Evolutionary conservation across 1,284 basidiomycete genomes (phyloP).

Genomic region (Tilletia indica): DNA sequence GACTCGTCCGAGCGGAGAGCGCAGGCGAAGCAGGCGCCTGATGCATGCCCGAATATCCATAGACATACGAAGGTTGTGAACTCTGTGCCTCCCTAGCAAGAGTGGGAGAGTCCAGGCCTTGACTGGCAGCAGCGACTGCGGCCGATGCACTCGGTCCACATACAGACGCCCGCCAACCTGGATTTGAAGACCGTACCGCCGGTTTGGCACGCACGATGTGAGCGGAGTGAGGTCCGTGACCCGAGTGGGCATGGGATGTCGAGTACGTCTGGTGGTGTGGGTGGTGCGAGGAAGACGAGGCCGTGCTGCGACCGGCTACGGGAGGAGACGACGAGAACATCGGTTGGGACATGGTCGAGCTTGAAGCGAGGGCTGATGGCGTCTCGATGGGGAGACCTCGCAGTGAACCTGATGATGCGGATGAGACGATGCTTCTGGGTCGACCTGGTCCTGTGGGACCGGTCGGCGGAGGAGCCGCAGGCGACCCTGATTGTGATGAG

Average conservation of each 20-base stretch:
- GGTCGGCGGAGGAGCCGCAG: not conserved
- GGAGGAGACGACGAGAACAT: not conserved
- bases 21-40: not conserved
- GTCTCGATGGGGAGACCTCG: not conserved
- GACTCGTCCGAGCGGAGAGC: conserved; percentile 5
- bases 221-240: conserved; percentile 1
- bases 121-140: not conserved
- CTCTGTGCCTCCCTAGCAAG: not conserved
- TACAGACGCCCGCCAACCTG: conserved; percentile 9
- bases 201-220: conserved; percentile 15
- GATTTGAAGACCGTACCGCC: conserved; percentile 13
- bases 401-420: not conserved
- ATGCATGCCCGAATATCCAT: conserved; percentile 7
- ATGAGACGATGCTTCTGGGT: not conserved
- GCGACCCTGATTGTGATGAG: too few relatives aligned
- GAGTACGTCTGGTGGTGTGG: not conserved
- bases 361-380: not conserved
- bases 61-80: not conserved
- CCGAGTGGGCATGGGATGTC: not conserved
- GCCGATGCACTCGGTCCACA: conserved; percentile 1
- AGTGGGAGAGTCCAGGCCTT: not conserved
- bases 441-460: not conserved
- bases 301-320: not conserved
- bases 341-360: not conserved
- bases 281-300: not conserved